Evolutionary conservation across 2,329 filamentous ascomycete genomes (phyloP).

Genomic region (Botrytis paeoniae): DNA sequence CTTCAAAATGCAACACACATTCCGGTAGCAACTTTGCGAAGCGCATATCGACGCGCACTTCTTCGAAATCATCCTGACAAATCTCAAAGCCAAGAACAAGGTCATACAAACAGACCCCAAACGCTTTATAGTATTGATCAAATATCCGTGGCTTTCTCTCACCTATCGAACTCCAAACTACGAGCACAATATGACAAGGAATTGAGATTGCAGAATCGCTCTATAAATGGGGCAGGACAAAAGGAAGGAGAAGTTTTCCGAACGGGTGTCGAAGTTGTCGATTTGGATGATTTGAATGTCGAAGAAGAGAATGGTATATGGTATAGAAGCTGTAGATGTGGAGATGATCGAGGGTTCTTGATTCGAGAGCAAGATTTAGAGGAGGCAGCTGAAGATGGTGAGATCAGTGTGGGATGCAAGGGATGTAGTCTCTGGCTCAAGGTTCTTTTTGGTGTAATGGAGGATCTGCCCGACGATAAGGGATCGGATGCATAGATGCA

Average conservation of each 20-base stretch:
- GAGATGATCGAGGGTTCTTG: constrained; percentile 58
- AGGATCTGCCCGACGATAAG: constrained; percentile 28
- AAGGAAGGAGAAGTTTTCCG: constrained; percentile 42
- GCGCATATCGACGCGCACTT: constrained; percentile 62
- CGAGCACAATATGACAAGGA: constrained; percentile 54
- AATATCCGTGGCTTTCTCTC: constrained; percentile 57
- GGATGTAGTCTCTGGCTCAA: constrained; percentile 66
- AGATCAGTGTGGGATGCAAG: constrained; percentile 61
- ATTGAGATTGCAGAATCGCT: constrained; percentile 38
- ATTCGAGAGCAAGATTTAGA: constrained; percentile 59
- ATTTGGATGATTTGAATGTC: constrained; percentile 61
- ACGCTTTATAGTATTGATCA: constrained; percentile 56
- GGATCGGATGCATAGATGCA: constrained; percentile 13
- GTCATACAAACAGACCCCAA: constrained; percentile 19
- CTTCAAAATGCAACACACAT: constrained; percentile 46
- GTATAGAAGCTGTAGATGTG: constrained; percentile 61
- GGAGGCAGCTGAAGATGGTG: constrained; percentile 55
- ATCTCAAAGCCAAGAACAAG: constrained; percentile 22
- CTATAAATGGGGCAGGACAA: constrained; percentile 25
- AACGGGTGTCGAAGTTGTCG: constrained; percentile 61
- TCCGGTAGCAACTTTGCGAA: constrained; percentile 52
- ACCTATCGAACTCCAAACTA: constrained; percentile 50
- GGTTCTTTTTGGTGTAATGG: constrained; percentile 60
- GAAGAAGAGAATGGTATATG: constrained; percentile 49
- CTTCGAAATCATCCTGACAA: constrained; percentile 59